phyloP scores from a whole-genome alignment of 129 eudicot genomes.

The Tanacetum coccineum region DNA sequence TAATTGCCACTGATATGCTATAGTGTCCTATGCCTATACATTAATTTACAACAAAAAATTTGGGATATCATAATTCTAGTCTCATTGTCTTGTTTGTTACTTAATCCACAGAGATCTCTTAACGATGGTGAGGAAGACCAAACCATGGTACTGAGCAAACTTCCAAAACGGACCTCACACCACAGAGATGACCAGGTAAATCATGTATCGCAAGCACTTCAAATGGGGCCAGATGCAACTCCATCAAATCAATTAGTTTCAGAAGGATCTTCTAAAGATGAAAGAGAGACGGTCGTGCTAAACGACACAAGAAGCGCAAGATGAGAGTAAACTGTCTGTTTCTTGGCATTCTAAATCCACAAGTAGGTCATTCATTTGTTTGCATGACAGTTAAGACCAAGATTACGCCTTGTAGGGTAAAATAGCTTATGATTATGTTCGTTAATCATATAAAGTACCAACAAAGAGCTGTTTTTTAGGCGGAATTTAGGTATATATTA shows the following conservation, averaged over 20 bases:
- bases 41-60: neutral
- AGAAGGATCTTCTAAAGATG: conserved; percentile 20
- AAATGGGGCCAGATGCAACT: conserved; percentile 14
- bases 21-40: neutral
- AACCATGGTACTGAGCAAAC: conserved; percentile 25
- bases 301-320: conserved; percentile 42
- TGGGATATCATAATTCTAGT: conserved; percentile 5
- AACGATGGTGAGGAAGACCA: conserved; percentile 18
- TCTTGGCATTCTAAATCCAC: conserved; percentile 38
- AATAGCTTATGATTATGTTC: too few relatives aligned
- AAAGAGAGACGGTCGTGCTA: conserved; percentile 31
- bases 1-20: too few relatives aligned
- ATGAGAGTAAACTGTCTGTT: conserved; percentile 55
- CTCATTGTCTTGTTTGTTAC: conserved; percentile 1
- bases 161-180: conserved; percentile 14
- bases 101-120: conserved; percentile 32
- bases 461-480: conserved; percentile 10
- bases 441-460: conserved; percentile 10
- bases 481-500: conserved; percentile 2
- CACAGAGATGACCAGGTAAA: conserved; percentile 3
- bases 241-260: conserved; percentile 27
- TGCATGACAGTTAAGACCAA: conserved; percentile 15
- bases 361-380: conserved; percentile 9
- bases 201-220: conserved; percentile 18
- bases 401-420: neutral